Conservation (phyloP, 1,284 basidiomycete species). For the Naganishia cerealis region DNA sequence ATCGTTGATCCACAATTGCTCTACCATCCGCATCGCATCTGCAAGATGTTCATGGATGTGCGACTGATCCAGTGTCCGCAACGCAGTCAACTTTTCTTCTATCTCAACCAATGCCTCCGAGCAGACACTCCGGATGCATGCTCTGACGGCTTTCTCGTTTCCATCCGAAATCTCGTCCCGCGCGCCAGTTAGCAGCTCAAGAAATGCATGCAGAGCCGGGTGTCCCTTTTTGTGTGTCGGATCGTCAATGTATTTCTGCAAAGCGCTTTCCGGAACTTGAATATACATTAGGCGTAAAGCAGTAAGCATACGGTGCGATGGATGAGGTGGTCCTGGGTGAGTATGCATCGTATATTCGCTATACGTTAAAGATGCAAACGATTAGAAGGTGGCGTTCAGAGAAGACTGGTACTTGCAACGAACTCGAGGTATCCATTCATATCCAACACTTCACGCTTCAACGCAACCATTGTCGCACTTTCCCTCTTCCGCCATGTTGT, state of each 20-base stretch:
- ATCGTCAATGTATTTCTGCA: slow-evolving; percentile 36
- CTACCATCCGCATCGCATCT: slow-evolving; percentile 22
- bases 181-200: slow-evolving; percentile 39
- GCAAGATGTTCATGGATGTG: not conserved
- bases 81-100: slow-evolving; percentile 35
- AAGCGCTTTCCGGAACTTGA: slow-evolving; percentile 42
- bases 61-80: not conserved
- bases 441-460: slow-evolving; percentile 60
- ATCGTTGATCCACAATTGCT: slow-evolving; percentile 13
- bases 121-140: slow-evolving; percentile 2
- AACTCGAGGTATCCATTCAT: slow-evolving; percentile 74
- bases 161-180: slow-evolving; percentile 35
- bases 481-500: slow-evolving; percentile 47
- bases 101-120: slow-evolving; percentile 32
- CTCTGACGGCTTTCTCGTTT: slow-evolving; percentile 12
- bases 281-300: slow-evolving; percentile 66
- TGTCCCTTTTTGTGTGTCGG: slow-evolving; percentile 26
- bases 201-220: slow-evolving; percentile 15
- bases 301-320: slow-evolving; percentile 72
- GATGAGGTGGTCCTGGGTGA: slow-evolving; percentile 62
- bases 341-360: slow-evolving; percentile 75
- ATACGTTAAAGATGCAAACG: slow-evolving; percentile 13
- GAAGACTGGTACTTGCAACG: slow-evolving; percentile 30
- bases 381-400: slow-evolving; percentile 6
- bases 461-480: slow-evolving; percentile 51